phyloP scores from a whole-genome alignment of 345 rosid genomes.

The Reutealis trisperma region DNA sequence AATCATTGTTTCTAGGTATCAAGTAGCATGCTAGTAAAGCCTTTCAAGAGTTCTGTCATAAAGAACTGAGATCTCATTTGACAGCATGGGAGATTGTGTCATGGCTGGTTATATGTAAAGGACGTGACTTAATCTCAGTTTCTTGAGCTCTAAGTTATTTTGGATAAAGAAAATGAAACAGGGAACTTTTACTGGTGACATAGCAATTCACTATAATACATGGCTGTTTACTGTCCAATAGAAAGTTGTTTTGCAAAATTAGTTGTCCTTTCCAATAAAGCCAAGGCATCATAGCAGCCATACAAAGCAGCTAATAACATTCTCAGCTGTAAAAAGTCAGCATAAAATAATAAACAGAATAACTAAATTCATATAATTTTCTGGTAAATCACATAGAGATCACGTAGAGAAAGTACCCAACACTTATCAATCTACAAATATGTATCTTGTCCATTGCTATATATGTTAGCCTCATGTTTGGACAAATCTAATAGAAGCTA shows the following conservation, averaged over 20 bases:
- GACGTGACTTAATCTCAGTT: background rate
- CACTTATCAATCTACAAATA: background rate
- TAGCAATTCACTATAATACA: background rate
- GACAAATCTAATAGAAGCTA: conserved; percentile 16
- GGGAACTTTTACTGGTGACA: background rate
- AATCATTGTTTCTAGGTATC: background rate
- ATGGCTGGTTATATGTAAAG: background rate
- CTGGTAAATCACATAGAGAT: too few species aligned
- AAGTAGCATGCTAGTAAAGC: background rate
- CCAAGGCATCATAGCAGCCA: background rate
- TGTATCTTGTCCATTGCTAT: background rate
- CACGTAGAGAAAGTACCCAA: too few species aligned
- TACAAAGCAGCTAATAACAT: background rate
- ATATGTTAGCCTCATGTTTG: background rate
- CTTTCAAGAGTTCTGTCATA: background rate
- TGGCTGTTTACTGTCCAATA: background rate
- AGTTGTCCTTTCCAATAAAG: background rate
- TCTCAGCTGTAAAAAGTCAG: background rate
- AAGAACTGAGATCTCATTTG: background rate
- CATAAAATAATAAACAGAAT: too few species aligned
- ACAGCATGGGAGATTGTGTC: background rate
- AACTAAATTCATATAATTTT: background rate
- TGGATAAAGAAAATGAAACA: background rate
- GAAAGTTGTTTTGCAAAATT: background rate
- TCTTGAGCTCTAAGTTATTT: background rate